Conservation (phyloP, 164 flowering plant species). For the Vitis cinerea region DNA sequence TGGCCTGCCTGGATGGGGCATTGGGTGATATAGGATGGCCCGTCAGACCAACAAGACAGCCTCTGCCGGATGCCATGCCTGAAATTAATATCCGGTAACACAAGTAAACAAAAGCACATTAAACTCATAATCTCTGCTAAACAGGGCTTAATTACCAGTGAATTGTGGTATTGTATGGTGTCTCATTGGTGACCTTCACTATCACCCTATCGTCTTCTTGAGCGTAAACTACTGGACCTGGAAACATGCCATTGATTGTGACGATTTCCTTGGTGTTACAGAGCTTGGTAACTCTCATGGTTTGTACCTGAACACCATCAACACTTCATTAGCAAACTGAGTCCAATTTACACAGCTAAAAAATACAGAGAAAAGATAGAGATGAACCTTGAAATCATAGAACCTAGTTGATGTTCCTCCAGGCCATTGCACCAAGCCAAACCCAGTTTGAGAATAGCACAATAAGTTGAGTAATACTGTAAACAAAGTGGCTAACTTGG, state of each 20-base stretch:
- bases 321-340: neutral
- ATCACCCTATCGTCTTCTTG: slow-evolving; percentile 59
- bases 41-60: slow-evolving; percentile 64
- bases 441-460: slow-evolving; percentile 14
- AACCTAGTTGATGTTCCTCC: slow-evolving; percentile 44
- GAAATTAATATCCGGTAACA: neutral
- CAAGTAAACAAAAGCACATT: neutral
- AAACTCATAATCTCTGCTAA: neutral
- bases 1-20: slow-evolving; percentile 70
- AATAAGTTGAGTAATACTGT: slow-evolving; percentile 19
- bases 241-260: slow-evolving; percentile 55
- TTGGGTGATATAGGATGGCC: slow-evolving; percentile 71
- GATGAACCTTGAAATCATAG: slow-evolving; percentile 63
- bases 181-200: slow-evolving; percentile 53
- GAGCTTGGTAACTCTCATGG: slow-evolving; percentile 44
- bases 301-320: slow-evolving; percentile 43
- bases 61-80: slow-evolving; percentile 74
- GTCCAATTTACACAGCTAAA: neutral
- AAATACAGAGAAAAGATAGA: slow-evolving; percentile 6
- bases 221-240: slow-evolving; percentile 67
- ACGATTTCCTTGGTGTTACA: slow-evolving; percentile 51
- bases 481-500: slow-evolving; percentile 18
- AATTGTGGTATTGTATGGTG: slow-evolving; percentile 57
- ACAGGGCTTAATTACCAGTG: slow-evolving; percentile 48
- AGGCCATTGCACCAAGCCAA: slow-evolving; percentile 26